phyloP scores from a whole-genome alignment of 441 rosid species.

The Adansonia madagascariensis region DNA sequence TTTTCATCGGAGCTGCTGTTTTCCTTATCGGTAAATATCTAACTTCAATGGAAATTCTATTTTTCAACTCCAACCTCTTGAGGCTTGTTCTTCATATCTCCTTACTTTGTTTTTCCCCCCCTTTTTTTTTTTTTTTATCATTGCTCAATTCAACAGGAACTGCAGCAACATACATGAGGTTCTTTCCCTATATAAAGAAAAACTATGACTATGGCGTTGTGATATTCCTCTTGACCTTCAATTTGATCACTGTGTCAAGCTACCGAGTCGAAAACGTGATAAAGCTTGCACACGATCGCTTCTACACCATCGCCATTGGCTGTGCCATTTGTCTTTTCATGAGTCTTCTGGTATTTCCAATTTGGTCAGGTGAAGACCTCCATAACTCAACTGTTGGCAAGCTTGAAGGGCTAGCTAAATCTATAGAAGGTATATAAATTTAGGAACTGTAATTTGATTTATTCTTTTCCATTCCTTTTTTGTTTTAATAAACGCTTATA shows the following conservation, averaged over 20 bases:
- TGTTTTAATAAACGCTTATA: neutral
- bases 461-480: neutral
- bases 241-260: constrained; percentile 79
- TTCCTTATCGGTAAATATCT: constrained; percentile 57
- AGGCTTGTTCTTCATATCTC: neutral
- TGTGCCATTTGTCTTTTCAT: constrained; percentile 73
- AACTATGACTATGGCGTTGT: constrained; percentile 85
- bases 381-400: constrained; percentile 68
- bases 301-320: constrained; percentile 74
- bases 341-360: constrained; percentile 70
- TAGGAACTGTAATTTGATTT: neutral
- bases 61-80: neutral
- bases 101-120: neutral
- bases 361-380: constrained; percentile 89
- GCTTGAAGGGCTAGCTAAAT: constrained; percentile 75
- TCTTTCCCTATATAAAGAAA: constrained; percentile 79
- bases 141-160: constrained; percentile 48
- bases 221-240: constrained; percentile 83
- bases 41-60: neutral
- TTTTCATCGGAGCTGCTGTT: constrained; percentile 75
- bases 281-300: constrained; percentile 64
- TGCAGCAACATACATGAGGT: constrained; percentile 74
- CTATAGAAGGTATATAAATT: constrained; percentile 60
- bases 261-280: constrained; percentile 64
- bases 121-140: no score